Conservation (phyloP, 2,329 filamentous ascomycete species). For the Aspergillus pseudoterreus region DNA sequence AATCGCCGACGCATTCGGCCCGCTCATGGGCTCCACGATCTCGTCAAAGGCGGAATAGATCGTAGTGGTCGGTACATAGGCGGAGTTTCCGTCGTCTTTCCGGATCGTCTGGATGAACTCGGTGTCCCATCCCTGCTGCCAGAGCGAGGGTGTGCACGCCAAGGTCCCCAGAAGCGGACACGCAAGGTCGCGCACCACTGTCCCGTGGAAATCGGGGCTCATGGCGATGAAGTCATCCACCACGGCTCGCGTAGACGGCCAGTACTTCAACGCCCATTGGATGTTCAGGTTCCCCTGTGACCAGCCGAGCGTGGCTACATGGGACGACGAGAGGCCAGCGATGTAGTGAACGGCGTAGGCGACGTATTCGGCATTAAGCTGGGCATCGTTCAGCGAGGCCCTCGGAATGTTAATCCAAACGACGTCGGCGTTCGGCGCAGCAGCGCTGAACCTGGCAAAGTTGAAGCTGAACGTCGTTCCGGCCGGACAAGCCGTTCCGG, state of each 20-base stretch:
- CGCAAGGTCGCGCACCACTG: constrained; percentile 34
- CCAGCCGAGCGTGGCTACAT: constrained; percentile 50
- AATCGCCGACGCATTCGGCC: constrained; percentile 45
- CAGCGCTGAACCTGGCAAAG: constrained; percentile 47
- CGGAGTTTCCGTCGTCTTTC: constrained; percentile 45
- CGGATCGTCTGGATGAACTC: constrained; percentile 33
- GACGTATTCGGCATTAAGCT: constrained; percentile 53
- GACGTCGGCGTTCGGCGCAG: constrained; percentile 44
- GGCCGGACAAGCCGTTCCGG: constrained; percentile 51
- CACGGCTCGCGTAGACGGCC: constrained; percentile 46
- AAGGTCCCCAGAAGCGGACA: constrained; percentile 19
- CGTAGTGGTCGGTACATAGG: constrained; percentile 54
- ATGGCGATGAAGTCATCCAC: constrained; percentile 52
- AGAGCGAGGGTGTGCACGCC: constrained; percentile 38
- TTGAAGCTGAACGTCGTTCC: constrained; percentile 46
- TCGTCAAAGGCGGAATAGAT: constrained; percentile 51
- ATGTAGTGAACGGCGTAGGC: constrained; percentile 59
- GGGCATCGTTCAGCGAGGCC: constrained; percentile 46
- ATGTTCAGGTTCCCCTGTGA: constrained; percentile 54
- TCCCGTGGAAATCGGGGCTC: constrained; percentile 53
- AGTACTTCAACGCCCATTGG: constrained; percentile 59
- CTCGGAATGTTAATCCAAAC: constrained; percentile 56
- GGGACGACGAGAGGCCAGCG: constrained; percentile 35
- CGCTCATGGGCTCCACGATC: constrained; percentile 50
- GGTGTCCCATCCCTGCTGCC: constrained; percentile 37